Evolutionary conservation across 352 stramenopile species (phyloP), one percentile per base, ranked within the genome.

Genomic region (Phytophthora boehmeriae): DNA sequence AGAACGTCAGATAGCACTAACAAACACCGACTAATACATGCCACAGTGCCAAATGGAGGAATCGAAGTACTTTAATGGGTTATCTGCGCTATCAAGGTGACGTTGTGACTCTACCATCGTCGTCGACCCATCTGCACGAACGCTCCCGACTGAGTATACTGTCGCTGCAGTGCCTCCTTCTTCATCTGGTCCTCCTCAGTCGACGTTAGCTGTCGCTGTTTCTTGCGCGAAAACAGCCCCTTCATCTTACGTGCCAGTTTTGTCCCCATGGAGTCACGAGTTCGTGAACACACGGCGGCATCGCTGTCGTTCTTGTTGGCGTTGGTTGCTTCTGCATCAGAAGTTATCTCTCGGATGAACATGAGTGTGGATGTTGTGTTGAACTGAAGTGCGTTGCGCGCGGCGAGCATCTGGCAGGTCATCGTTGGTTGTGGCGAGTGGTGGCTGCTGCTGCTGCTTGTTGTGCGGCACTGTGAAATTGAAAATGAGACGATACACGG

Each of bases 371-470:
- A 19, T 19, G 17, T 45, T 30, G 16, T 16, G 22, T 61, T 61
- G 42, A 32, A 20, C 11, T 20, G 30, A 19, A n/a, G 8, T 61
- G 48, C 48, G 34, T 36, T 44, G 30, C 28, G 16, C 17, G 23
- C 13, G 16, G 32, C 28, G 32, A 30, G 41, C 47, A 25, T 22
- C 11, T 25, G 30, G 20, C 2, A 14, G n/a, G 10, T 44, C 14
- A 44, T 44, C 38, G 10, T 39, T 17, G 19, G 8, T 25, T 39
- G 27, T 39, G 46, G 22, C 28, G 30, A 23, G 78, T 96, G 54
- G 78, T 93, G 52, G 88, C 93, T n/a, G 81, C 90, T 48, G 93
- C 41, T 39, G 91, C 88, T 63, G 32, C 47, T n/a, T 54, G 28
- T 8, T 44, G 47, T 8, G 28, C 13, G 19, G 10, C 14, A 32